Evolutionary conservation across 305 asterid genomes (phyloP).

Genomic region (Fraxinus xanthoxyloides): DNA sequence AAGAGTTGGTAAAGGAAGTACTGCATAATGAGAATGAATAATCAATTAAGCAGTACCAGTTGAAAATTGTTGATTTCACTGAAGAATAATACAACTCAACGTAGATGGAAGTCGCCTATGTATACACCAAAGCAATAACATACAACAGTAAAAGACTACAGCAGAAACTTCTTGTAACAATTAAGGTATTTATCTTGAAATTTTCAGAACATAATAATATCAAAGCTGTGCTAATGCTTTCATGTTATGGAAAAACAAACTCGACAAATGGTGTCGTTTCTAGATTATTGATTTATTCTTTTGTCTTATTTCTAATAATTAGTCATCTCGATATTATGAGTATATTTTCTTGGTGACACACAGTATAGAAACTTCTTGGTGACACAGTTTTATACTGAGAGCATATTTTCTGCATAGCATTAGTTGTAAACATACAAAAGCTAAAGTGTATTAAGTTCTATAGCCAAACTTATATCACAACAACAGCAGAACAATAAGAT

Average conservation of each 20-base stretch:
- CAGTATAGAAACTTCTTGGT: background rate
- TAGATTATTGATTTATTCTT: background rate
- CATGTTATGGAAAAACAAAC: background rate
- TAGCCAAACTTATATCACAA: background rate
- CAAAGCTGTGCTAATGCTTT: background rate
- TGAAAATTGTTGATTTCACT: background rate
- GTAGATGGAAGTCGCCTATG: background rate
- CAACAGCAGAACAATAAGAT: background rate
- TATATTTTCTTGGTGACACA: background rate
- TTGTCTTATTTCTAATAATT: background rate
- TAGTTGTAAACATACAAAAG: too few species aligned
- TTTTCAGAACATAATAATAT: background rate
- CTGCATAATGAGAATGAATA: slow-evolving; percentile 20
- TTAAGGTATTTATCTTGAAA: background rate
- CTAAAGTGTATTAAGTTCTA: too few species aligned
- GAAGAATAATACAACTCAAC: background rate
- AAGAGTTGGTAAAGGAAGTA: slow-evolving; percentile 31
- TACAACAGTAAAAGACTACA: background rate
- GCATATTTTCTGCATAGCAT: too few species aligned
- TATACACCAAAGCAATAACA: background rate
- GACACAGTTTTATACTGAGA: background rate
- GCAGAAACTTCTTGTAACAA: background rate
- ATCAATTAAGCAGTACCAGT: slow-evolving; percentile 1
- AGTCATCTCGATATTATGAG: background rate
- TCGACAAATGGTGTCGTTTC: background rate